Evolutionary conservation across 345 rosid genomes (phyloP), one percentile per base, ranked within the genome.

Genomic region (Heritiera littoralis): DNA sequence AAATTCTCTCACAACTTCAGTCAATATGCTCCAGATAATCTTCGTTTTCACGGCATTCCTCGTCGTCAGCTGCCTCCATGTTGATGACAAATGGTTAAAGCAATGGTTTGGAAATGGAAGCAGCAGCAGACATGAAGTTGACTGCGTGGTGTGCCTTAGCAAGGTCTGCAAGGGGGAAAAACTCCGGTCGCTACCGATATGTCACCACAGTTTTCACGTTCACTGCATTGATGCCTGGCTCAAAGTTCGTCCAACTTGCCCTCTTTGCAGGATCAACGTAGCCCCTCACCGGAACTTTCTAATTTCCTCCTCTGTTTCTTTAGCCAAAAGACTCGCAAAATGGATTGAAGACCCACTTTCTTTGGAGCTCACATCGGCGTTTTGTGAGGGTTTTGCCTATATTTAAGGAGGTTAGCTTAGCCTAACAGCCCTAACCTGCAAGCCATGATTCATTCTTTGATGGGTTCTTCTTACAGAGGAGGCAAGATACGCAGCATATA

Each of bases 151-250:
- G 23, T 85, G 87, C 59, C 71, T 85, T 4, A 48, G 60, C 38
- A 20, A 78, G 66, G 60, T 85, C 12, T 78, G 51, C 4, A n/a
- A 10, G 12, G 81, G 56, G 8, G 80, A 78, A 35, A 71, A 68
- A 9, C 30, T 74, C 3, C 72, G 72, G 63, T 52, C 40, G 32
- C 67, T 78, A 5, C 81, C 80, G 5, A 40, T 20, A 13, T 85
- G 87, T n/a, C 63, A 67, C 35, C 87, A 85, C 38, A 54, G 77
- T 15, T 85, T 85, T 71, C 87, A 85, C 20, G 80, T 15, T 32
- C 38, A 35, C 1, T 85, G 84, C 75, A 83, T 85, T 65, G 80
- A 80, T 48, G 71, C 78, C 8, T 78, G 84, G 88, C 78, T 85
- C 32, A 28, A 43, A 41, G 59, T 73, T 1, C 77, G 66, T 5